Evolutionary conservation across 495 filamentous ascomycete species (phyloP), one percentile per base, ranked within the genome.

Genomic region (Penicillium salamii): DNA sequence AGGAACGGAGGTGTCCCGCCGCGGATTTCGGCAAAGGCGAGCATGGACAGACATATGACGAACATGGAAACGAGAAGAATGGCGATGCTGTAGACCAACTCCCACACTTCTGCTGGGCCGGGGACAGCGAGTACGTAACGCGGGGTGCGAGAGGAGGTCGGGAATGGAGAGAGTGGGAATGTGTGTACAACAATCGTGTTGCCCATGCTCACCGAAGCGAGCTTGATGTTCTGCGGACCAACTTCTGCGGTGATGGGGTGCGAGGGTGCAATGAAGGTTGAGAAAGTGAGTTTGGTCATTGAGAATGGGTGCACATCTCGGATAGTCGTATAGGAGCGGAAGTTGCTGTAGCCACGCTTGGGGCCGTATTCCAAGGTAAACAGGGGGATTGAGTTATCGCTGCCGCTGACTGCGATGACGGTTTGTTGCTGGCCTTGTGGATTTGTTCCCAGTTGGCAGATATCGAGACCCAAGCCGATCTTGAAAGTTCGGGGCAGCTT

Each of bases 101-200:
- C 67, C 39, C 78, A 74, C 32, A 71, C 62, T 14, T 77, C 73
- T 21, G 80, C 76, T 13, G 65, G 63, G 3, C 68, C 66, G 14
- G 84, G 82, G 7, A 82, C 61, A 7, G 73, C 75, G 28, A 95
- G 77, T 23, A 91, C 78, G 66, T 90, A 91, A 58, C 89, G 85
- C 18, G 74, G 75, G 21, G 67, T 74, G 50, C 64, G 70, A 49
- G 70, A 78, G 32, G 55, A 69, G 52, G 56, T 66, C 41, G 63
- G 73, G 52, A 71, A 77, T 14, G 79, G 80, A 14, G 75, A 77
- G 20, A 98, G 81, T 0, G 89, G 84, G 52, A 97, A 72, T 17
- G 87, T 88, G 68, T 96, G 89, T 28, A 96, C 86, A 37, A 90
- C 84, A 36, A 90, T 80, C 7, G 87, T 91, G 65, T 90, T 92